Percentiles rank a stretch among this genome's conserved stretches.
Evolutionary conservation across 2,329 filamentous ascomycete species (phyloP).

Genomic region (Epichloe gansuensis): DNA sequence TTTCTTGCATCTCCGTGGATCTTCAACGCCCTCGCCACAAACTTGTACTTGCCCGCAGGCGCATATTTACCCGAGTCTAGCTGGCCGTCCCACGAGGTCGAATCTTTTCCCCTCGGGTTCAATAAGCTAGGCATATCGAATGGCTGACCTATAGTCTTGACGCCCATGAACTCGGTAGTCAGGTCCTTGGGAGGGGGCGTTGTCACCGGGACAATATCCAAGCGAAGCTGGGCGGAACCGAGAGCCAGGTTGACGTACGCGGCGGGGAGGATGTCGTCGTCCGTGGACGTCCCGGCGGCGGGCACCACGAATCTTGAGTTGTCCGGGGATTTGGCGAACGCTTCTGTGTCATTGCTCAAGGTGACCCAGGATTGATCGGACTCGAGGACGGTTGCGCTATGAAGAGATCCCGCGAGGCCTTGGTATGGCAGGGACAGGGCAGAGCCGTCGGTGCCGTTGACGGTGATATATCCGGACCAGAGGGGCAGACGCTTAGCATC

Average conservation of each 20-base stretch:
- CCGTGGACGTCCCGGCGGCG: conserved; percentile 20
- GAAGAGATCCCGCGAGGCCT: conserved; percentile 23
- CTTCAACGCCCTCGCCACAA: conserved; percentile 32
- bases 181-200: conserved; percentile 13
- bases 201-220: conserved; percentile 28
- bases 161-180: conserved; percentile 20
- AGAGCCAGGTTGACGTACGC: conserved; percentile 28
- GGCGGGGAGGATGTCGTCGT: conserved; percentile 21
- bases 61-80: conserved; percentile 31
- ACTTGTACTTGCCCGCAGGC: conserved; percentile 33
- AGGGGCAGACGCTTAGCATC: conserved; percentile 24
- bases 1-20: conserved; percentile 33
- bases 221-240: conserved; percentile 29
- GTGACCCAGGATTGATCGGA: conserved; percentile 12
- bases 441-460: conserved; percentile 25
- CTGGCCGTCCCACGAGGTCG: conserved; percentile 29
- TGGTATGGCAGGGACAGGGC: conserved; percentile 27
- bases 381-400: conserved; percentile 11
- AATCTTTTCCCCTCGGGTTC: conserved; percentile 12
- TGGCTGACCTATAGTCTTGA: conserved; percentile 26
- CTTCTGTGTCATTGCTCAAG: conserved; percentile 17
- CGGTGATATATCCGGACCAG: conserved; percentile 29
- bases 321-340: conserved; percentile 11
- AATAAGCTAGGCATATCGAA: conserved; percentile 26
- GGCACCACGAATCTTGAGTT: conserved; percentile 29